Evolutionary conservation across 495 filamentous ascomycete genomes (phyloP).

Genomic region (Podospora australis): DNA sequence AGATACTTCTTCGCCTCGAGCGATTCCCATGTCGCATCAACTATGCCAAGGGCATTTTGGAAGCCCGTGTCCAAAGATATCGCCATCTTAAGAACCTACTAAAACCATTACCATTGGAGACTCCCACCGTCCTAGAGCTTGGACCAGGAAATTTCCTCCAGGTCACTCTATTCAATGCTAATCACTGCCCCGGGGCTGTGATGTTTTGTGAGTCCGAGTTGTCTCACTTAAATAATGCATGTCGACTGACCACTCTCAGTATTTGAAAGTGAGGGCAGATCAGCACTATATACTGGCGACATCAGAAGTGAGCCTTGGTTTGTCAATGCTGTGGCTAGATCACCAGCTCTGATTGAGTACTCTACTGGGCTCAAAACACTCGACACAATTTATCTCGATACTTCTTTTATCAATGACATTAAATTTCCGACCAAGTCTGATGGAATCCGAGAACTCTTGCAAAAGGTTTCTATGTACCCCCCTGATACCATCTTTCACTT

Average conservation of each 20-base stretch:
- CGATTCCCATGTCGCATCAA: slow-evolving; percentile 74
- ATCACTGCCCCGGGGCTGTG: slow-evolving; percentile 85
- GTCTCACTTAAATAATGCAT: not conserved
- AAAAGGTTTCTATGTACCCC: slow-evolving; percentile 63
- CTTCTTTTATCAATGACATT: slow-evolving; percentile 56
- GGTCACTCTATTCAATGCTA: slow-evolving; percentile 84
- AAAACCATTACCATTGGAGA: slow-evolving; percentile 78
- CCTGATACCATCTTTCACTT: slow-evolving; percentile 75
- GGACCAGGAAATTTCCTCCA: slow-evolving; percentile 58
- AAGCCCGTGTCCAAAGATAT: slow-evolving; percentile 61
- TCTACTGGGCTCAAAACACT: slow-evolving; percentile 56
- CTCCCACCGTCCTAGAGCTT: slow-evolving; percentile 72
- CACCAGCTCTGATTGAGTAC: slow-evolving; percentile 73
- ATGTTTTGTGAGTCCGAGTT: slow-evolving; percentile 58
- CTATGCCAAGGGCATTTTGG: slow-evolving; percentile 68
- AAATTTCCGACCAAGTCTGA: slow-evolving; percentile 55
- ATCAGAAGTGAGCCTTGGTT: slow-evolving; percentile 64
- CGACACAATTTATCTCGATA: slow-evolving; percentile 83
- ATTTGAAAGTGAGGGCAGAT: slow-evolving; percentile 68
- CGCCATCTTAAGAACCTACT: slow-evolving; percentile 67
- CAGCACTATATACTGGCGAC: slow-evolving; percentile 88
- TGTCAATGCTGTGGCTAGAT: slow-evolving; percentile 52
- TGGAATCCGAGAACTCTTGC: slow-evolving; percentile 66
- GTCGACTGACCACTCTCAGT: slow-evolving; percentile 34
- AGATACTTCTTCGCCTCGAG: slow-evolving; percentile 70